phyloP scores from a whole-genome alignment of 78 protist species.

The Pigoraptor vietnamica region DNA sequence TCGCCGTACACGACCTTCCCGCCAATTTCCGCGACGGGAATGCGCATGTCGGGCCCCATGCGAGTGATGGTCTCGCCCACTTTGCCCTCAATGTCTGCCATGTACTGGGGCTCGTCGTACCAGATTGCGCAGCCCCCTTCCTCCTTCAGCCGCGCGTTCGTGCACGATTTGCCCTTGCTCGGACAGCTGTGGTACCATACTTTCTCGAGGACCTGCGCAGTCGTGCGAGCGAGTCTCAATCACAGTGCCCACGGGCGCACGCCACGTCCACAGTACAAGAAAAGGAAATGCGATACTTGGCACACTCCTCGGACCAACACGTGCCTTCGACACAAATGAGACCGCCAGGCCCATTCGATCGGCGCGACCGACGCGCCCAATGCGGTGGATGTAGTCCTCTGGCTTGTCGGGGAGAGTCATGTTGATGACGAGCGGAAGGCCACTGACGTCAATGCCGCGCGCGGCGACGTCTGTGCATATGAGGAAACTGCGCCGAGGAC shows the following conservation, averaged over 20 bases:
- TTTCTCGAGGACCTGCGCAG: neutral
- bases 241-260: no score
- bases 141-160: conserved; percentile 21
- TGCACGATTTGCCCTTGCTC: conserved; percentile 37
- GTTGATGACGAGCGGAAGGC: conserved; percentile 59
- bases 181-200: conserved; percentile 64
- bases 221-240: no score
- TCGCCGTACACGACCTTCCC: neutral
- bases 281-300: no score
- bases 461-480: conserved; percentile 82
- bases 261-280: no score
- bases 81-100: neutral
- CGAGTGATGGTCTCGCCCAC: neutral
- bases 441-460: conserved; percentile 69
- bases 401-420: conserved; percentile 66
- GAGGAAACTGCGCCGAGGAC: no score
- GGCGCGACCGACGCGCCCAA: conserved; percentile 89
- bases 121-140: conserved; percentile 74
- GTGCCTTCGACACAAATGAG: conserved; percentile 58
- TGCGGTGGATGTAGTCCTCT: conserved; percentile 86
- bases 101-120: conserved; percentile 61
- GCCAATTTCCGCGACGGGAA: no score
- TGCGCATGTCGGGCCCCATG: no score
- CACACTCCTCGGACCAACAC: conserved; percentile 42
- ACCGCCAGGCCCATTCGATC: conserved; percentile 79